Base-by-base conservation (phyloP, 345 rosid species). In the Aquilaria malaccensis region DNA sequence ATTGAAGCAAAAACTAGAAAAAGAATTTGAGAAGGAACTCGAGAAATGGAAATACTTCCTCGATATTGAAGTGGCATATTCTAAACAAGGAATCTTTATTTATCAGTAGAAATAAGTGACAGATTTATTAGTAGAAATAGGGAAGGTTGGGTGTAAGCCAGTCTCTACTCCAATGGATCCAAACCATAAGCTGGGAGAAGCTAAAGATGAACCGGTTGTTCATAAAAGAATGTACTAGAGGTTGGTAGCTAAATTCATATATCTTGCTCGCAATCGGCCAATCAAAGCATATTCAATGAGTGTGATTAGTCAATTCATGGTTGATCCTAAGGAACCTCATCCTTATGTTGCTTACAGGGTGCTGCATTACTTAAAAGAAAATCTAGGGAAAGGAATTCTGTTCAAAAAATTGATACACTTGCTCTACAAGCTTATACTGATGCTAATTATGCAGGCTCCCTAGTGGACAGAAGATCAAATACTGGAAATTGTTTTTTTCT, bases 11-110 rank as follows among this genome's bases (percentile, higher is more conserved):
- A 33, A 7, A 2, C 51, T 58, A 6, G 10, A 4, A 3, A 30
- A 13, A 59, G 10, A 37, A 10, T 49, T 58, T 22, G 14, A 50
- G 47, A 48, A 57, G 4, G 58, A 66, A 46, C 56, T 57, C 4
- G 32, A 43, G n/a, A 49, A 58, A 14, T 30, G 48, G 3, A 50
- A 50, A 22, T 66, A 59, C 22, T 67, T 59, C 52, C 50, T 67
- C 22, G 22, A 22, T 22, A 22, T 22, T 22, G 1, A 22, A 22
- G 22, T 22, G 22, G 22, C 22, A 22, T 22, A 22, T 22, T 22
- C 22, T 22, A 22, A 22, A 22, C 22, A 22, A 22, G 1, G 1
- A 1, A 22, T 22, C 22, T 22, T 22, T 22, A 22, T 22, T 22
- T 22, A 0, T 22, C 22, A 22, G 22, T 1, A 22, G 22, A 22